These are phyloP conservation scores for Saccharata proteae DNA, from an alignment of 2,329 filamentous ascomycete genomes.

Conservation along the genomic window DNA sequence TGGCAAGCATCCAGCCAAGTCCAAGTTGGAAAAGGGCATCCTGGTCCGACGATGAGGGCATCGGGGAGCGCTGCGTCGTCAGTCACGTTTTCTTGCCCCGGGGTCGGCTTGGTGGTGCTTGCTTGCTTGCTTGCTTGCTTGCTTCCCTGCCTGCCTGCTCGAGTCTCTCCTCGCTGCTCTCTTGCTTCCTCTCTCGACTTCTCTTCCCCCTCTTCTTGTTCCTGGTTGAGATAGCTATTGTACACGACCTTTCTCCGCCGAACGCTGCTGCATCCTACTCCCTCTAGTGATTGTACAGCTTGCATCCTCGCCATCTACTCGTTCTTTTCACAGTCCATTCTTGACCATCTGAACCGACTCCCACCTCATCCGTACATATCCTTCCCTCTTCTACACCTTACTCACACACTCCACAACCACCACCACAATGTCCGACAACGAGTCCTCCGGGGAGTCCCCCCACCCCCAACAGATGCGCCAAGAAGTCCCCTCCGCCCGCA, in stretches of 20 bases:
- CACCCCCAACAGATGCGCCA: constrained; percentile 8
- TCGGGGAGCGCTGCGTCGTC: no score
- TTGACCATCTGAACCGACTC: constrained; percentile 1
- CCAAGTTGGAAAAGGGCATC: no score
- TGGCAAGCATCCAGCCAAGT: no score
- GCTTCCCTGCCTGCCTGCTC: no score
- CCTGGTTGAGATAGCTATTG: background rate
- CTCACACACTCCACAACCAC: no score
- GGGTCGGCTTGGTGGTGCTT: no score
- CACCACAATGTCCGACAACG: constrained; percentile 18
- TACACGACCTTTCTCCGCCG: constrained; percentile 1
- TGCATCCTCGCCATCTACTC: constrained; percentile 3
- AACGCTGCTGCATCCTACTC: background rate
- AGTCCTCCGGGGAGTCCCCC: constrained; percentile 22
- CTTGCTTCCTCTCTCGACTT: background rate
- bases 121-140: no score
- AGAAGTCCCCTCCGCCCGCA: constrained; percentile 25
- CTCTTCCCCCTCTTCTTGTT: background rate
- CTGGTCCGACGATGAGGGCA: no score
- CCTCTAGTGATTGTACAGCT: background rate
- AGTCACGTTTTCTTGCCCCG: no score
- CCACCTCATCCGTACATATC: background rate
- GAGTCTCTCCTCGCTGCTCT: background rate
- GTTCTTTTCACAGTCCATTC: constrained; percentile 4
- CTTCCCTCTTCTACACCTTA: constrained; percentile 1